These are phyloP conservation scores for Stevia rebaudiana DNA, from an alignment of 140 eudicot genomes.

Conservation along the genomic window DNA sequence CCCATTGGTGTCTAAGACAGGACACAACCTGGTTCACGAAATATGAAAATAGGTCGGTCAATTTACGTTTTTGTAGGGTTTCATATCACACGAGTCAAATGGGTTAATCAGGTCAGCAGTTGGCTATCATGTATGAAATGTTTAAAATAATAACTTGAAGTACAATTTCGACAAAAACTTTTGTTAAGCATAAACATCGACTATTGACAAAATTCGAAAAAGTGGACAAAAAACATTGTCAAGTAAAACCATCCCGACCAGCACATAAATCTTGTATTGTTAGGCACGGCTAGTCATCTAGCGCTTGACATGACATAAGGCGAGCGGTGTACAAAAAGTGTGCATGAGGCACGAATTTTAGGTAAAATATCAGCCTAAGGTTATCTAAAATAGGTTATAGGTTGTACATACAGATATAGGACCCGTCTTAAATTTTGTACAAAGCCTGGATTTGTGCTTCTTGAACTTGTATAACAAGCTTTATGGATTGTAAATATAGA, in stretches of 20 bases:
- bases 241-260: background rate
- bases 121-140: background rate
- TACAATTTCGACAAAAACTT: background rate
- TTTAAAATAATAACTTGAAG: background rate
- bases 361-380: no score
- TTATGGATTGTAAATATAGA: no score
- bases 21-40: conserved; percentile 44
- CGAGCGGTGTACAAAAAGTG: no score
- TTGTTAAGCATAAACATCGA: background rate
- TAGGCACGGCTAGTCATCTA: no score
- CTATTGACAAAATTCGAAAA: background rate
- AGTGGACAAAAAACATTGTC: background rate
- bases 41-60: background rate
- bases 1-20: conserved; percentile 68
- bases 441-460: no score
- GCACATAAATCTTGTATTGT: no score
- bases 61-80: background rate
- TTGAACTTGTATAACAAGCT: no score
- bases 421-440: no score
- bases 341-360: no score
- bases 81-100: background rate
- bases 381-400: no score
- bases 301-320: no score
- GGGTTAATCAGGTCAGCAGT: background rate
- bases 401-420: no score